Percentiles rank a stretch among this genome's conserved stretches.
phyloP scores from a whole-genome alignment of 1,284 basidiomycete genomes.

The Tausonia pullulans region DNA sequence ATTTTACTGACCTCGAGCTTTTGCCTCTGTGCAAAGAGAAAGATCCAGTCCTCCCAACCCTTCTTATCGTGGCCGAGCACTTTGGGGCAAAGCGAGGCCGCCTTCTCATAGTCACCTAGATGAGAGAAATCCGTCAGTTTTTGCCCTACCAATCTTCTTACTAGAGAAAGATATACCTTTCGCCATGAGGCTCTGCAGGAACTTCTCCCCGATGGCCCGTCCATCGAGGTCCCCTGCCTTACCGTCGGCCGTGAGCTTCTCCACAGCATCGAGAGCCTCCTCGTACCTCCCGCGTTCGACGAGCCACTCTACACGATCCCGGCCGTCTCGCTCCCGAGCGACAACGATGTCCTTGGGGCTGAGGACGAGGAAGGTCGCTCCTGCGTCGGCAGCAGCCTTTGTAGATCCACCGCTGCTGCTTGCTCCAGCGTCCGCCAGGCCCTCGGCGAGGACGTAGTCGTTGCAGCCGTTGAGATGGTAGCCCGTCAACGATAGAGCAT shows the following conservation, averaged over 20 bases:
- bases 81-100: conserved; percentile 74
- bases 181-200: conserved; percentile 64
- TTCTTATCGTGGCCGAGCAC: conserved; percentile 69
- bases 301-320: conserved; percentile 88
- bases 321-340: conserved; percentile 71
- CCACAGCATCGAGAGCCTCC: conserved; percentile 77
- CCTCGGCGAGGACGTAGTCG: conserved; percentile 63
- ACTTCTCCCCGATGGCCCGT: conserved; percentile 66
- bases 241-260: conserved; percentile 44
- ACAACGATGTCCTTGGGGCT: conserved; percentile 78
- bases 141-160: background rate
- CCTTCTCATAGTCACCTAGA: conserved; percentile 64
- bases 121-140: background rate
- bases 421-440: conserved; percentile 14
- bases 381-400: conserved; percentile 22
- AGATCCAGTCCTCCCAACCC: conserved; percentile 93
- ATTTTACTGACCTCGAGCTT: conserved; percentile 54
- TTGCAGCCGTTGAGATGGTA: conserved; percentile 83
- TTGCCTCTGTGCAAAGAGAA: conserved; percentile 72
- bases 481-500: conserved; percentile 66
- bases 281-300: conserved; percentile 76
- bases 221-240: conserved; percentile 37
- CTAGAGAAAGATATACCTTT: conserved; percentile 46
- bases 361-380: conserved; percentile 55
- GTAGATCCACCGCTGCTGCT: conserved; percentile 22